Conservation (phyloP, 148 eudicot genomes). For the Chenopodium formosanum region DNA sequence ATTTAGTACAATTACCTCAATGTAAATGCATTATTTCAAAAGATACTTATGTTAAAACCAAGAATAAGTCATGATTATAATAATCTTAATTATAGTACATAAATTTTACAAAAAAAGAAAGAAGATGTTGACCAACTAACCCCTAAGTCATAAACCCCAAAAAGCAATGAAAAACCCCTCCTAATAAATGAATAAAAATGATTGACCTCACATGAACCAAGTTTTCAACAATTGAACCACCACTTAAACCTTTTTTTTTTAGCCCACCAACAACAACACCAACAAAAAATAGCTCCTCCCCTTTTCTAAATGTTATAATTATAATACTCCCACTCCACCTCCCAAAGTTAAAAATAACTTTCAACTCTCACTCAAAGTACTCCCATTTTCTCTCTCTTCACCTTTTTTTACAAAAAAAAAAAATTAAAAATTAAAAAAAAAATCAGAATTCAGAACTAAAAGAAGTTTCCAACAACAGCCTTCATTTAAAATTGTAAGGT, state of each 20-base stretch:
- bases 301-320: too few relatives aligned
- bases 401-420: neutral
- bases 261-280: slow-evolving; percentile 18
- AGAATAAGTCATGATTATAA: too few relatives aligned
- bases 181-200: slow-evolving; percentile 29
- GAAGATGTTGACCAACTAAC: neutral
- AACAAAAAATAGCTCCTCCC: neutral
- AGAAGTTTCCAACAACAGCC: slow-evolving; percentile 48
- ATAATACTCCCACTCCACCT: neutral
- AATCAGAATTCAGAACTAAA: slow-evolving; percentile 35
- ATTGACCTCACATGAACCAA: slow-evolving; percentile 58
- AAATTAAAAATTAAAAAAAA: too few relatives aligned
- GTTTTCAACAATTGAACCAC: slow-evolving; percentile 30
- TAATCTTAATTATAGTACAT: too few relatives aligned
- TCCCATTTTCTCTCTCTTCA: neutral
- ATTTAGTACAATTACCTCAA: too few relatives aligned
- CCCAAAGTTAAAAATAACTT: neutral
- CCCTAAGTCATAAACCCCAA: slow-evolving; percentile 20
- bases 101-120: neutral
- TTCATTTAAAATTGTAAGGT: neutral
- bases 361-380: neutral
- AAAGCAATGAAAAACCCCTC: slow-evolving; percentile 10
- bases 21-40: neutral
- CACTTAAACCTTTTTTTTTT: slow-evolving; percentile 6
- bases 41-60: neutral